These are phyloP conservation scores for Alopecurus myosuroides DNA, from an alignment of 176 grass and related monocot genomes.

Conservation along the genomic window DNA sequence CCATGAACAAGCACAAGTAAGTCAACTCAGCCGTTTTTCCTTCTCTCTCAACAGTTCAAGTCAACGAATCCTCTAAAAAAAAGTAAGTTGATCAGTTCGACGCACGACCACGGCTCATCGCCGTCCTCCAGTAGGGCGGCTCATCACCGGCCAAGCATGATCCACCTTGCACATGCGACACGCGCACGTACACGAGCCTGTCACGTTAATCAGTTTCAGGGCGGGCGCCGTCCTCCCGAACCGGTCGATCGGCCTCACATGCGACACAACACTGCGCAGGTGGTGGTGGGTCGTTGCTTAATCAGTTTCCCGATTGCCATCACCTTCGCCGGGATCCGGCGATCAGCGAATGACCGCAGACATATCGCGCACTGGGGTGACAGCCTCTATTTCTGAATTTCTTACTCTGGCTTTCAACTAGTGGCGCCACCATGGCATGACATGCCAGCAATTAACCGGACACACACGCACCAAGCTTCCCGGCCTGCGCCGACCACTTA, in stretches of 20 bases:
- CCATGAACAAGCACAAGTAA: slow-evolving; percentile 93
- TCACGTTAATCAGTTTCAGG: neutral
- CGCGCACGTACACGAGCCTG: slow-evolving; percentile 7
- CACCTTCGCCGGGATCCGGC: neutral
- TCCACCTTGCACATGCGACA: neutral
- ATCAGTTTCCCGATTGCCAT: neutral
- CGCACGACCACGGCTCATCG: neutral
- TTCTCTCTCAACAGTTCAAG: no score
- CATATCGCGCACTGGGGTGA: slow-evolving; percentile 49
- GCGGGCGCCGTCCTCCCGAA: neutral
- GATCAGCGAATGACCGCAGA: slow-evolving; percentile 29
- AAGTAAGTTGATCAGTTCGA: neutral
- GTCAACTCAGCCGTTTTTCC: neutral
- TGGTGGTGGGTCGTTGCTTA: slow-evolving; percentile 13
- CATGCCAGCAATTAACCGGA: neutral
- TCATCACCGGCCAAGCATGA: neutral
- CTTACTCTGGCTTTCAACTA: neutral
- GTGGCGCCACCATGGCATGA: neutral
- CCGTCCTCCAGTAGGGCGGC: neutral
- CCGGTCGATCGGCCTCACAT: neutral
- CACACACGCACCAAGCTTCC: neutral
- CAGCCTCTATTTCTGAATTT: slow-evolving; percentile 17
- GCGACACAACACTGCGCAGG: slow-evolving; percentile 5
- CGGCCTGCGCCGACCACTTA: slow-evolving; percentile 13
- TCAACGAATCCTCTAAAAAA: no score